Percentiles rank a stretch among this genome's conserved stretches.
Conservation (phyloP, 176 grass and related monocot genomes). For the Aegilops longissima region DNA sequence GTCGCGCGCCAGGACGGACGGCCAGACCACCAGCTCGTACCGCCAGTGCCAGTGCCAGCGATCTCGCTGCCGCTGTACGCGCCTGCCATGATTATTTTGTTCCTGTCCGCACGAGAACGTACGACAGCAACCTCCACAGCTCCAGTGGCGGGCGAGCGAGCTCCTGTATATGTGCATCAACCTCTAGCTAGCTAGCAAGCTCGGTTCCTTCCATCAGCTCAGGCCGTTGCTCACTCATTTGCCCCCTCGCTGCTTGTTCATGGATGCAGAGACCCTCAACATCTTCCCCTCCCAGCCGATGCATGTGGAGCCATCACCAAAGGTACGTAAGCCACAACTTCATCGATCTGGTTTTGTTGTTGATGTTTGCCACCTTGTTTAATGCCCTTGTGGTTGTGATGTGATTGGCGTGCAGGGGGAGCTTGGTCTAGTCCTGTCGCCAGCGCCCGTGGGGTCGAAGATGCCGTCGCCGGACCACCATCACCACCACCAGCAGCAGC, state of each 20-base stretch:
- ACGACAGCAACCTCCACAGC: background rate
- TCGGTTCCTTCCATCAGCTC: constrained; percentile 10
- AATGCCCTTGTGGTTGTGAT: background rate
- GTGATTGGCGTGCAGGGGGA: constrained; percentile 45
- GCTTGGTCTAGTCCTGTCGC: constrained; percentile 68
- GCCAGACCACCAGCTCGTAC: background rate
- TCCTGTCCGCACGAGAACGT: constrained; percentile 28
- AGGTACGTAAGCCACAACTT: constrained; percentile 29
- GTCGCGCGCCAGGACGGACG: no score
- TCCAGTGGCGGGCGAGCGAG: background rate
- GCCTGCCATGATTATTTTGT: constrained; percentile 47
- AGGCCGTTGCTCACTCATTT: background rate
- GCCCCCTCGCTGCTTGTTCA: constrained; percentile 13
- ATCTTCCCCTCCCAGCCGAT: constrained; percentile 98
- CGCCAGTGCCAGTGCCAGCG: background rate
- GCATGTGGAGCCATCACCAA: constrained; percentile 69
- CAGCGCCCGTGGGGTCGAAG: constrained; percentile 68
- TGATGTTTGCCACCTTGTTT: background rate
- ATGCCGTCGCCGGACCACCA: constrained; percentile 45
- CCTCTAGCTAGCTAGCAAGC: background rate
- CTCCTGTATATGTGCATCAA: background rate
- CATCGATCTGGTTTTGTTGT: background rate
- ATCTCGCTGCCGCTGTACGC: background rate
- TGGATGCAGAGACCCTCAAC: constrained; percentile 98
- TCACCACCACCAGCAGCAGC: constrained; percentile 33